Conservation (phyloP, 2,329 filamentous ascomycete genomes). For the Cordyceps cicadae region DNA sequence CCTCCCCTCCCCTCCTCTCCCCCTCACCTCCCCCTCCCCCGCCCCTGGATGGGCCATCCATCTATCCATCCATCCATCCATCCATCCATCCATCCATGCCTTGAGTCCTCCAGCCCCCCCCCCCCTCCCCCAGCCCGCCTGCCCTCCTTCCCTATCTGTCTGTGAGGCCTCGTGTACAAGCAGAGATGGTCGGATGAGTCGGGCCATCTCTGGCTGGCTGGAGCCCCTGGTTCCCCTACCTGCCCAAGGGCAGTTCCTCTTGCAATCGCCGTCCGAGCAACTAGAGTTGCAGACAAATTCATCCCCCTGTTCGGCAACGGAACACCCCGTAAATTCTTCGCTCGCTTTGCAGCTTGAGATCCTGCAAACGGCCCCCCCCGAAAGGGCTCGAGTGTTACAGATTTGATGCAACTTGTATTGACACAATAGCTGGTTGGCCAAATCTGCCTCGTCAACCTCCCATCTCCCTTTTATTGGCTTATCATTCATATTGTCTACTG, state of each 20-base stretch:
- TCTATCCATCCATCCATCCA: too few relatives aligned
- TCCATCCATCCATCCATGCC: too few relatives aligned
- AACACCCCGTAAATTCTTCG: neutral
- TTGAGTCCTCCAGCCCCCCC: too few relatives aligned
- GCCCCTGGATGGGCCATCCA: neutral
- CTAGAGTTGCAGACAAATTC: neutral
- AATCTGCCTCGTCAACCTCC: constrained; percentile 9
- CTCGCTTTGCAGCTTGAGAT: neutral
- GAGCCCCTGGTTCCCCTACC: neutral
- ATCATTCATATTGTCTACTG: constrained; percentile 14
- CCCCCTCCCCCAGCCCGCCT: too few relatives aligned
- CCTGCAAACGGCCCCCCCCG: neutral
- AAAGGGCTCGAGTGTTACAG: constrained; percentile 8
- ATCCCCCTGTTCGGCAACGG: neutral
- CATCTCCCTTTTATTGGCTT: constrained; percentile 12
- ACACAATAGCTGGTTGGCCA: neutral
- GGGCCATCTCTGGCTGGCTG: neutral
- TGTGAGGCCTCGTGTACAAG: neutral
- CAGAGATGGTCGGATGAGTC: neutral
- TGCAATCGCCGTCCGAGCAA: neutral
- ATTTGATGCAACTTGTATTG: constrained; percentile 8
- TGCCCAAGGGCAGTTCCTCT: neutral
- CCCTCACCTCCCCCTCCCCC: neutral
- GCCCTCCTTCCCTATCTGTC: too few relatives aligned
- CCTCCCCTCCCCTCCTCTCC: neutral